Percentiles rank a stretch among this genome's conserved stretches.
These are phyloP conservation scores for Neonectria magnoliae DNA, from an alignment of 2,329 filamentous ascomycete species.

Conservation along the genomic window DNA sequence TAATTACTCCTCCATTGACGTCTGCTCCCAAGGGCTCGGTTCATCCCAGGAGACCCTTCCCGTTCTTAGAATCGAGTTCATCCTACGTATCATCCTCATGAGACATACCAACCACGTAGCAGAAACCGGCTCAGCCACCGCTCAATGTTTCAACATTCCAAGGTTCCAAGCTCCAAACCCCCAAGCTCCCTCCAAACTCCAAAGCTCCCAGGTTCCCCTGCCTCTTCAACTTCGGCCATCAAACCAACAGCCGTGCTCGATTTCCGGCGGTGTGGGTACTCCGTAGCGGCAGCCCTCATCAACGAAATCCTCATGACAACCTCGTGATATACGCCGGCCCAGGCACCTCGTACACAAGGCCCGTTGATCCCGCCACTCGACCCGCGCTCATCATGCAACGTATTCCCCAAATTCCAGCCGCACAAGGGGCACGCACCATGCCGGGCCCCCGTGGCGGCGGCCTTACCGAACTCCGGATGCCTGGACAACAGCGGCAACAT, in stretches of 20 bases:
- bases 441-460: not conserved
- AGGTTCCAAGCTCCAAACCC: not conserved
- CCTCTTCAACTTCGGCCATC: slow-evolving; percentile 9
- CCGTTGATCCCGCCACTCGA: not conserved
- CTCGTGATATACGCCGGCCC: not conserved
- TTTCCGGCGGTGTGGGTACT: slow-evolving; percentile 8
- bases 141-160: slow-evolving; percentile 11
- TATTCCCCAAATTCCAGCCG: not conserved
- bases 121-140: not conserved
- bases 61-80: not conserved
- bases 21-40: not conserved
- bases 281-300: not conserved
- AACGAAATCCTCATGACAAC: slow-evolving; percentile 1
- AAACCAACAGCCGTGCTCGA: not conserved
- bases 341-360: not conserved
- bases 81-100: not conserved
- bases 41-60: not conserved
- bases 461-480: slow-evolving; percentile 10
- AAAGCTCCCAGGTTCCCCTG: not conserved
- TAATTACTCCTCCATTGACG: not conserved
- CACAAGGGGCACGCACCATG: slow-evolving; percentile 3
- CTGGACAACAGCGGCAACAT: slow-evolving; percentile 6
- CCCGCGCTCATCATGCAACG: not conserved
- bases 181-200: not conserved
- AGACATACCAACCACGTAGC: not conserved